Evolutionary conservation across 83 land plant species (phyloP).

Genomic region (Diphasiastrum complanatum): DNA sequence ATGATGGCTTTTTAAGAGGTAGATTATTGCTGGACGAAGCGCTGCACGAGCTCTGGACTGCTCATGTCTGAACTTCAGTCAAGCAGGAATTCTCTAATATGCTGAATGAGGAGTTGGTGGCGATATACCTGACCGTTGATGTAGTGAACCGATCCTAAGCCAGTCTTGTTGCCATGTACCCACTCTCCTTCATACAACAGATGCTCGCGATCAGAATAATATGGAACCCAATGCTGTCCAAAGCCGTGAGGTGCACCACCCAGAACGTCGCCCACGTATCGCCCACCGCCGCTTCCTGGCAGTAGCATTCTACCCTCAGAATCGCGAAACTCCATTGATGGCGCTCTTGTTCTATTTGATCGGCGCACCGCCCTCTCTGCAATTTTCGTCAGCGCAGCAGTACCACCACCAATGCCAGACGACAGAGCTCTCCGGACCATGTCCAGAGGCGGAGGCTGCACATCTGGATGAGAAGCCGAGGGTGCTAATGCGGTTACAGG

Average conservation of each 20-base stretch:
- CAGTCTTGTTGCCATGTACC: conserved; percentile 5
- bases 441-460: conserved; percentile 2
- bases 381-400: background rate
- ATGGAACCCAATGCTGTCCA: conserved; percentile 2
- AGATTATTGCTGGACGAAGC: background rate
- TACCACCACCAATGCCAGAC: no score
- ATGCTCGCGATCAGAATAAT: background rate
- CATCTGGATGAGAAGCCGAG: background rate
- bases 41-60: background rate
- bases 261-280: background rate
- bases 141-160: conserved; percentile 4
- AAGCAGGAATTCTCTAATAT: background rate
- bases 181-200: conserved; percentile 13
- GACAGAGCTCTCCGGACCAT: background rate
- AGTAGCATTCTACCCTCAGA: conserved; percentile 2
- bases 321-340: conserved; percentile 3
- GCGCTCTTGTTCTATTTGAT: background rate
- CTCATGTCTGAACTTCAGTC: background rate
- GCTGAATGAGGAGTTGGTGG: background rate
- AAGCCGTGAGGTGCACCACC: conserved; percentile 5
- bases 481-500: no score
- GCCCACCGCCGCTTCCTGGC: conserved; percentile 3
- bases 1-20: background rate
- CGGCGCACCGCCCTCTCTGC: background rate
- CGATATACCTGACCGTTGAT: conserved; percentile 6